Evolutionary conservation across 176 grass and related monocot genomes (phyloP), one percentile per base, ranked within the genome.

Genomic region (Chloris gayana): DNA sequence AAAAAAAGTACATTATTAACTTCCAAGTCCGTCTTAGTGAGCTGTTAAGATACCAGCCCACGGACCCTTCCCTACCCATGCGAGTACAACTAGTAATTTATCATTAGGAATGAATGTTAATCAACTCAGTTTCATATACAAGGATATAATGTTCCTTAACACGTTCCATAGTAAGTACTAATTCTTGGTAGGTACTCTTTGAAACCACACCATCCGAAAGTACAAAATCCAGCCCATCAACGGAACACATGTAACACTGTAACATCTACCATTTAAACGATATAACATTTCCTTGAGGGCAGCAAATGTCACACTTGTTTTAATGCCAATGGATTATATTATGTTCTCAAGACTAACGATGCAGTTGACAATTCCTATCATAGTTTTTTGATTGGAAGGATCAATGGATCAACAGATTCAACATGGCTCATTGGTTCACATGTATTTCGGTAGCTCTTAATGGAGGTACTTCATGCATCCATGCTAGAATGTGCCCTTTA

Each of bases 11-110:
- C 9, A 18, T 7, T 37, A 37, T 37, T 37, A 37, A 37, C 35
- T 37, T 37, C n/a, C n/a, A n/a, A n/a, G n/a, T n/a, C n/a, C n/a
- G n/a, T n/a, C n/a, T n/a, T n/a, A 29, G 14, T 58, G 38, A 4
- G 21, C 47, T 76, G 49, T 5, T 75, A 14, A 44, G 80, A 76
- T 73, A 39, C 68, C 25, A 76, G 37, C 65, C 10, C 26, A 13
- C 19, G 39, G 47, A 50, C 64, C 38, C 29, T 38, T 24, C 37
- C 37, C 64, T 69, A 59, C 73, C 18, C 64, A 26, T 59, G 29
- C 32, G 4, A 35, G 9, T 65, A 58, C 46, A 65, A 10, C 29
- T 57, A 67, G 24, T 8, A 56, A 56, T 56, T 22, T 56, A n/a
- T 56, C 2, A 14, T 8, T 18, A 66, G 19, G 35, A 29, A 13